Evolutionary conservation across 2,329 filamentous ascomycete genomes (phyloP).

Genomic region (Fusarium irregulare): DNA sequence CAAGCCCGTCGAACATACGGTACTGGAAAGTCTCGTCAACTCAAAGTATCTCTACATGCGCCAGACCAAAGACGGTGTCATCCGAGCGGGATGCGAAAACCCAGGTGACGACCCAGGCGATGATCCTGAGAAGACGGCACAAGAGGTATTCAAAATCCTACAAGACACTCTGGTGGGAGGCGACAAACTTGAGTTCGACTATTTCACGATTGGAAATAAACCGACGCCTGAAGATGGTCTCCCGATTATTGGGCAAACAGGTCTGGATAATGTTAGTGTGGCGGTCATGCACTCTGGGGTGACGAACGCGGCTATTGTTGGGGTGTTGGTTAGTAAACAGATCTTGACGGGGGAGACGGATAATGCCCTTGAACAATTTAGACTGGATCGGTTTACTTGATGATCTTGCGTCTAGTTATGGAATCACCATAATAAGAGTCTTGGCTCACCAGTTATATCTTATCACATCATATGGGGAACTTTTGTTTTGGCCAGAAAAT

Average conservation of each 20-base stretch:
- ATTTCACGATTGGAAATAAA: slow-evolving; percentile 24
- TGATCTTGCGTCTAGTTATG: background rate
- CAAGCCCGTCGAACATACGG: too few species aligned
- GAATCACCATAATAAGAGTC: background rate
- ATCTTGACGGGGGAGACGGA: background rate
- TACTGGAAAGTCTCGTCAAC: slow-evolving; percentile 26
- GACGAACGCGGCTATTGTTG: slow-evolving; percentile 31
- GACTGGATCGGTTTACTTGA: background rate
- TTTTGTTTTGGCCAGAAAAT: background rate
- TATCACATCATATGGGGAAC: accelerated
- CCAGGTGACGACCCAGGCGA: slow-evolving; percentile 25
- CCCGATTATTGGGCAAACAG: slow-evolving; percentile 29
- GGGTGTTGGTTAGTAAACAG: slow-evolving; percentile 26
- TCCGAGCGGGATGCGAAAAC: slow-evolving; percentile 27
- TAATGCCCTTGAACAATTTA: background rate
- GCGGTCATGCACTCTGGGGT: slow-evolving; percentile 37
- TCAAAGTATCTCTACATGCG: slow-evolving; percentile 24
- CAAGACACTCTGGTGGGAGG: slow-evolving; percentile 9
- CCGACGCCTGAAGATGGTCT: slow-evolving; percentile 20
- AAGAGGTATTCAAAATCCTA: slow-evolving; percentile 5
- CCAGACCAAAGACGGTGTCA: slow-evolving; percentile 19
- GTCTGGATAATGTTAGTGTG: slow-evolving; percentile 16
- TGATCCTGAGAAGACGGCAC: slow-evolving; percentile 19
- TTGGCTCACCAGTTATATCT: background rate
- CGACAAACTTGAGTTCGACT: slow-evolving; percentile 1